Evolutionary conservation across 257 asterid species (phyloP).

Genomic region (Solanum pennellii): DNA sequence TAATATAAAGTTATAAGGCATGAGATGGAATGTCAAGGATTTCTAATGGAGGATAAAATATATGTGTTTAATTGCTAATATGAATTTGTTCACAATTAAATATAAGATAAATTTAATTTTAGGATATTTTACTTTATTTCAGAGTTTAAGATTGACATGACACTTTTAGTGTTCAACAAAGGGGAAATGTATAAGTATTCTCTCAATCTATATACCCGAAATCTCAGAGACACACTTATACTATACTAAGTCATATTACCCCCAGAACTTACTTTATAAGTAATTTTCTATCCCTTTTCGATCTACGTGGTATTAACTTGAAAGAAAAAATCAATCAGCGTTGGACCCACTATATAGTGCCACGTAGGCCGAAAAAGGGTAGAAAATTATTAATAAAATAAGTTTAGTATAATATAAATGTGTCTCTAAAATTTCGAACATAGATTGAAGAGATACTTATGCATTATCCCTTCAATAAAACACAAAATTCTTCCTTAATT

Average conservation of each 20-base stretch:
- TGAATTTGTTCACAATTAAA: not conserved
- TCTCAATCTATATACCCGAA: too few species aligned
- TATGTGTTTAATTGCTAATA: not conserved
- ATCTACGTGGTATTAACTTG: accelerated
- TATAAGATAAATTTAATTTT: not conserved
- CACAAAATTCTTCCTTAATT: not conserved
- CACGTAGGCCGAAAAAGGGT: too few species aligned
- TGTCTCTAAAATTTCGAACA: accelerated
- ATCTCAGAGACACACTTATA: too few species aligned
- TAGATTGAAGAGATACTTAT: too few species aligned
- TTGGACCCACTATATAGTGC: accelerated
- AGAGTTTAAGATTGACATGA: not conserved
- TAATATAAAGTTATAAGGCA: not conserved
- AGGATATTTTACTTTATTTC: not conserved
- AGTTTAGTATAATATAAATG: too few species aligned
- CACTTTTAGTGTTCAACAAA: not conserved
- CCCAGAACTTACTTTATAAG: too few species aligned
- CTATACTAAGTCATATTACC: too few species aligned
- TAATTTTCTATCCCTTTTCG: too few species aligned
- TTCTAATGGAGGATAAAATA: not conserved
- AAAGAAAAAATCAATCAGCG: too few species aligned
- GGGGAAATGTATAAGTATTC: too few species aligned
- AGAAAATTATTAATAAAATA: too few species aligned
- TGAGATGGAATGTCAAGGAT: not conserved
- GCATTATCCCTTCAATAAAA: too few species aligned